phyloP scores from a whole-genome alignment of 306 rosid species.

The Fagus sylvatica region DNA sequence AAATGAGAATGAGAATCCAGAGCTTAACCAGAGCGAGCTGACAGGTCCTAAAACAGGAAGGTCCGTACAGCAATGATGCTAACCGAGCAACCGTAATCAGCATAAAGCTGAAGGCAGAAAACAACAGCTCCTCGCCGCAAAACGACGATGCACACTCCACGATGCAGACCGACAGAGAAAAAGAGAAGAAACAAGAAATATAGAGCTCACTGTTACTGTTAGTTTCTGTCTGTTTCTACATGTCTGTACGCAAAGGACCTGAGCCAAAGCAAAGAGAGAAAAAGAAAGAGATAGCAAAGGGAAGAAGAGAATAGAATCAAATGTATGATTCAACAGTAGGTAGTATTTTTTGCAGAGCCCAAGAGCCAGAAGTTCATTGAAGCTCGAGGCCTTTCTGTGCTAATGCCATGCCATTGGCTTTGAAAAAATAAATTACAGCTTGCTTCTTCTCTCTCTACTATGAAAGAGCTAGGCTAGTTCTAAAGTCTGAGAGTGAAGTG shows the following conservation, averaged over 20 bases:
- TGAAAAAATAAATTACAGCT: no score
- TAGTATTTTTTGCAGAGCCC: constrained; percentile 26
- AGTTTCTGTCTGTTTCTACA: constrained; percentile 4
- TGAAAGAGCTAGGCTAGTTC: no score
- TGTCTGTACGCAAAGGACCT: constrained; percentile 17
- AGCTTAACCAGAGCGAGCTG: neutral
- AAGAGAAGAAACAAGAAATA: neutral
- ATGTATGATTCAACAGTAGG: neutral
- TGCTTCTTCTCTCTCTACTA: no score
- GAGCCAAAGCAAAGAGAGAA: neutral
- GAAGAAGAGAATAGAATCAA: no score
- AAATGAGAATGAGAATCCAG: neutral
- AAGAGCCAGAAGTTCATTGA: constrained; percentile 5
- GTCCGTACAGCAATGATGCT: constrained; percentile 30
- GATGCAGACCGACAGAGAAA: neutral
- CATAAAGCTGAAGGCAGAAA: constrained; percentile 31
- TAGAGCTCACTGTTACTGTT: neutral
- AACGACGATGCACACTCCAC: constrained; percentile 37
- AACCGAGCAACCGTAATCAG: neutral
- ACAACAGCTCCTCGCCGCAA: constrained; percentile 35
- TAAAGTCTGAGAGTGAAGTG: constrained; percentile 1
- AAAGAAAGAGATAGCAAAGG: neutral
- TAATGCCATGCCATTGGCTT: neutral
- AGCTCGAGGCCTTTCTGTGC: constrained; percentile 28
- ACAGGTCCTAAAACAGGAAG: neutral